Evolutionary conservation across 257 asterid species (phyloP).

Genomic region (Solanum rostratum): DNA sequence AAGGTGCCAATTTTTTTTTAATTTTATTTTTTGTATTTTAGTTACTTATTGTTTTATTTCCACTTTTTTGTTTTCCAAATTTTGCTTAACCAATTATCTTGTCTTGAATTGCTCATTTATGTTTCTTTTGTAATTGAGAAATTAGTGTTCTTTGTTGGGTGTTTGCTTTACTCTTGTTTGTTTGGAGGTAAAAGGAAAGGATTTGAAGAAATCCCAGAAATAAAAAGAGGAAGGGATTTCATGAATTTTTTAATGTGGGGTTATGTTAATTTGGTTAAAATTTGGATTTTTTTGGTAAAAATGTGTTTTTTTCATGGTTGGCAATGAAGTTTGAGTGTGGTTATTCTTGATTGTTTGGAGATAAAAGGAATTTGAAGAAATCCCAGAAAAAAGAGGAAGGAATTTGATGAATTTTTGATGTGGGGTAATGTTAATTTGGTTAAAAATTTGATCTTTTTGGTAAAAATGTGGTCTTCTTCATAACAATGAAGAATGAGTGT

Average conservation of each 20-base stretch:
- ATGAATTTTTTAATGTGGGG: neutral
- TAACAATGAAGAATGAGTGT: neutral
- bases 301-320: neutral
- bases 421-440: neutral
- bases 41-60: neutral
- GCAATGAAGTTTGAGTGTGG: neutral
- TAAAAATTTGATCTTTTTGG: neutral
- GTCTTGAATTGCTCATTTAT: neutral
- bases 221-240: too few species aligned
- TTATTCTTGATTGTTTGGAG: neutral
- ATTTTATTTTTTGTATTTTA: neutral
- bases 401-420: neutral
- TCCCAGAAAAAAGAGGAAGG: neutral
- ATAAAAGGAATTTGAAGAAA: neutral
- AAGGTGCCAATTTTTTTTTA: constrained; percentile 7
- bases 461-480: neutral
- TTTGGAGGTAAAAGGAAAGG: neutral
- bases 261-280: neutral
- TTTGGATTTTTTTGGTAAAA: neutral
- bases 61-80: neutral
- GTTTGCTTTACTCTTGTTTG: neutral
- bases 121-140: neutral
- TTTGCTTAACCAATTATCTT: neutral
- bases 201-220: neutral
- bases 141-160: neutral